Base-by-base conservation (phyloP, 768 basidiomycete species). In the Tephrocybe rancida region DNA sequence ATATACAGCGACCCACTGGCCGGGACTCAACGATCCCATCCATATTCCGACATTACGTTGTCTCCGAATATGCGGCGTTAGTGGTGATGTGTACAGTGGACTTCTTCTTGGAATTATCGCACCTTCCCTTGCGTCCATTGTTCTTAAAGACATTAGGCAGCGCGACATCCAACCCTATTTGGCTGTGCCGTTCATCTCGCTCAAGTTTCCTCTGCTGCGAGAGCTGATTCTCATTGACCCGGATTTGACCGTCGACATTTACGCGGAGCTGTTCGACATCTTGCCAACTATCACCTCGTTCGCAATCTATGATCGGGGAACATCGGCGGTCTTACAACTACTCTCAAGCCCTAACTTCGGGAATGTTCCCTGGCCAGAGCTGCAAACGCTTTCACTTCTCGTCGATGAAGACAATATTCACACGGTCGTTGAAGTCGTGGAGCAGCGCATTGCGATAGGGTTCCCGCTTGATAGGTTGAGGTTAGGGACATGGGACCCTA, bases 71-170 rank as follows among this genome's bases (percentile, higher is more conserved):
- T 73, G 70, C 37, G 72, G 73, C 6, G 63, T 71, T 7, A 65
- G 65, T 1, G 76, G 73, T 6, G 57, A 61, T 26, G 64, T 74
- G 3, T 77, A 75, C 54, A 66, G 70, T 42, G 69, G 70, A 3
- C 56, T 81, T 21, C 66, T 82, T 30, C 58, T 72, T 3, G 60
- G 62, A 25, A 69, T 82, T 24, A 57, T 65, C 21, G 75, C 79
- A 2, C 76, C 77, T 0, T 48, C 50, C 13, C 66, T 82, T 26
- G 58, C 70, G 22, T 75, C 73, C 10, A 62, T 82, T 38, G 69
- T 71, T 3, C 64, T 82, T 48, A 79, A 80, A 55, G 72, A 69
- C 14, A 62, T 74, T 8, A 73, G 74, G 27, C 71, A 76, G 35
- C 60, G 62, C 30, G 80, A 81, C 54, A 67, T 81, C 1, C 72